Conservation (phyloP, 495 filamentous ascomycete genomes). For the Tuber aestivum region DNA sequence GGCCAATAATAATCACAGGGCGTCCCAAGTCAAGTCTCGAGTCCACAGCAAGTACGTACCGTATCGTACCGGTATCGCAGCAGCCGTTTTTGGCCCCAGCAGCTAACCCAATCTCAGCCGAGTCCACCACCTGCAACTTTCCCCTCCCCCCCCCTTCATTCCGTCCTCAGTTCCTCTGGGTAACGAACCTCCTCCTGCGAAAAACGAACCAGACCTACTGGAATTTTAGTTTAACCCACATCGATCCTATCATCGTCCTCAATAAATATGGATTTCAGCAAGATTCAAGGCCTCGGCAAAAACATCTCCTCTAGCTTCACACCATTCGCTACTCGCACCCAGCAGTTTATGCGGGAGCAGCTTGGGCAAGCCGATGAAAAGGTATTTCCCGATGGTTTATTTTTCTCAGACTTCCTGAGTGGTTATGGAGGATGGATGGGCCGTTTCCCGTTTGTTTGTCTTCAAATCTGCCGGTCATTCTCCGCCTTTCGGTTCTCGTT, state of each 20-base stretch:
- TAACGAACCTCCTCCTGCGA: neutral
- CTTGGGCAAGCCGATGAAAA: conserved; percentile 92
- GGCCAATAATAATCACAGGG: neutral
- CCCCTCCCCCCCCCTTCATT: conserved; percentile 9
- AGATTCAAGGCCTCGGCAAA: conserved; percentile 55
- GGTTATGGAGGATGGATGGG: neutral
- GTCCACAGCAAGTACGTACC: neutral
- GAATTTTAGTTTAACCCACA: conserved; percentile 6
- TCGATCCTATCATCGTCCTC: conserved; percentile 10
- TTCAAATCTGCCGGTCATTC: conserved; percentile 18
- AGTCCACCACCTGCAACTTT: conserved; percentile 4
- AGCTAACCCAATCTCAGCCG: neutral
- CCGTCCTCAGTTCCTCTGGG: neutral
- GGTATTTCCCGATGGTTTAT: conserved; percentile 46
- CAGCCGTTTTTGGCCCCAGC: neutral
- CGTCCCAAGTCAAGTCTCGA: neutral
- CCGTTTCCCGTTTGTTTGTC: neutral
- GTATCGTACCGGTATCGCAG: no score
- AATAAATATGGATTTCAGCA: conserved; percentile 45
- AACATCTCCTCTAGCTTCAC: conserved; percentile 70
- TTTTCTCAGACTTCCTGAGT: conserved; percentile 13
- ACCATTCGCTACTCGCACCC: conserved; percentile 85
- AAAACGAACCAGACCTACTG: neutral
- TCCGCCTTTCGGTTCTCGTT: conserved; percentile 28
- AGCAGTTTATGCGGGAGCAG: conserved; percentile 96